Evolutionary conservation across 495 filamentous ascomycete genomes (phyloP).

Genomic region (Penicillium bovifimosum): DNA sequence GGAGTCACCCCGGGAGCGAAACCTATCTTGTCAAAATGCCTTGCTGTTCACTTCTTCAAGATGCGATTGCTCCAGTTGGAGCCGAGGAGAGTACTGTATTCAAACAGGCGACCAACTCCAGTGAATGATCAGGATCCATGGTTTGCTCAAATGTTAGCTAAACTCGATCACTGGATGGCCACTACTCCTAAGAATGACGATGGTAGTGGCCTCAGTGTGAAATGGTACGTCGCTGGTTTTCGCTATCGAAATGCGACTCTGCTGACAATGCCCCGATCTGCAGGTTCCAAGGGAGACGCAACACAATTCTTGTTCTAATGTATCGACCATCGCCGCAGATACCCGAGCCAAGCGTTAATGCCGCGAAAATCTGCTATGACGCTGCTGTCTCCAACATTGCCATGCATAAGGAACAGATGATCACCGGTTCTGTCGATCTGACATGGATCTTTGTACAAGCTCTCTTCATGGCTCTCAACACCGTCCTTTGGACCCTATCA

Average conservation of each 20-base stretch:
- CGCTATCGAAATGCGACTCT: conserved; percentile 2
- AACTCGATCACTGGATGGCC: conserved; percentile 67
- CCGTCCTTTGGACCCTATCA: conserved; percentile 80
- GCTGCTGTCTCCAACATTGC: conserved; percentile 72
- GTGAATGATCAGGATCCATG: conserved; percentile 73
- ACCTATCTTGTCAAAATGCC: conserved; percentile 68
- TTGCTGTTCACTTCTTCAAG: conserved; percentile 86
- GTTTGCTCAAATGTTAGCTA: conserved; percentile 74
- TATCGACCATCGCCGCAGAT: conserved; percentile 87
- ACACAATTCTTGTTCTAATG: conserved; percentile 80
- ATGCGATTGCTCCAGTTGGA: conserved; percentile 88
- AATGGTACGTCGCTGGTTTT: conserved; percentile 43
- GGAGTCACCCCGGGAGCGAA: conserved; percentile 63
- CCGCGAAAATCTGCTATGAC: conserved; percentile 76
- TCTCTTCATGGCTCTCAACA: conserved; percentile 82
- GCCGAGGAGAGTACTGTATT: conserved; percentile 76
- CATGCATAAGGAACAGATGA: conserved; percentile 70
- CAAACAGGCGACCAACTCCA: conserved; percentile 67
- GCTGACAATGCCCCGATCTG: conserved; percentile 3
- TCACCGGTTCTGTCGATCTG: conserved; percentile 67
- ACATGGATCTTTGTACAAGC: conserved; percentile 88
- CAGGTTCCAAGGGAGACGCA: conserved; percentile 71
- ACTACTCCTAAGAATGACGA: conserved; percentile 56
- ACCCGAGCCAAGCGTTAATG: conserved; percentile 67
- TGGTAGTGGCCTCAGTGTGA: conserved; percentile 58